Base-by-base conservation (phyloP, 768 basidiomycete species). In the Hydnomerulius pinastri region DNA sequence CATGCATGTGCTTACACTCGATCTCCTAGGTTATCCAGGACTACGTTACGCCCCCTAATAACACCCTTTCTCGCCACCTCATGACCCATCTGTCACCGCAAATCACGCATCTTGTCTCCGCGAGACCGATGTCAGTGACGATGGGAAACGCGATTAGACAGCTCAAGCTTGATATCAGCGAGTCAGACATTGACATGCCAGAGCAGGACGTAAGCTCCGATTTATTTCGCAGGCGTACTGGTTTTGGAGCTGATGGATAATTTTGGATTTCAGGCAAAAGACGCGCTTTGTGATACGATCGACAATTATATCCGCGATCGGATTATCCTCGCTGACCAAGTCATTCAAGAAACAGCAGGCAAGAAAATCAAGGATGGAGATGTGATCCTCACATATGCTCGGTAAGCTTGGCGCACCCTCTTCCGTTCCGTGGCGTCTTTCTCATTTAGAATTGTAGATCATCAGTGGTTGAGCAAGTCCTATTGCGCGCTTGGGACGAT, bases 321-420 rank as follows among this genome's bases (percentile, higher is more conserved):
- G 38, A 97, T 99, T 59, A 85, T 91, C 54, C 78, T 91, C 38
- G 97, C 97, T 3, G 96, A 90, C 69, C 83, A 94, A 64, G 91
- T 98, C 45, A 98, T 99, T 41, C 85, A 91, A 64, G 85, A 89
- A 53, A 81, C 86, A 45, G 92, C 94, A 0, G 83, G 85, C 40
- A 90, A 86, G 62, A 98, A 98, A 74, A 98, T 99, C 63, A 91
- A 92, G 59, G 85, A 97, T 56, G 92, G 90, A 6, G 94, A 97
- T 70, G 86, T 90, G 27, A 84, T 99, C 45, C 75, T 99, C 36
- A 95, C 94, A 12, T 99, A 91, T 70, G 94, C 94, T 21, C 82
- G 93, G 93, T 92, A 55, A 13, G 75, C 56, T 5, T 20, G 46
- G 32, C 17, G 39, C 27, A 32, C 33, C 9, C 28, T 46, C 23